Evolutionary conservation across 2,329 filamentous ascomycete species (phyloP), one percentile per base, ranked within the genome.

Genomic region (Trichoderma brevicompactum): DNA sequence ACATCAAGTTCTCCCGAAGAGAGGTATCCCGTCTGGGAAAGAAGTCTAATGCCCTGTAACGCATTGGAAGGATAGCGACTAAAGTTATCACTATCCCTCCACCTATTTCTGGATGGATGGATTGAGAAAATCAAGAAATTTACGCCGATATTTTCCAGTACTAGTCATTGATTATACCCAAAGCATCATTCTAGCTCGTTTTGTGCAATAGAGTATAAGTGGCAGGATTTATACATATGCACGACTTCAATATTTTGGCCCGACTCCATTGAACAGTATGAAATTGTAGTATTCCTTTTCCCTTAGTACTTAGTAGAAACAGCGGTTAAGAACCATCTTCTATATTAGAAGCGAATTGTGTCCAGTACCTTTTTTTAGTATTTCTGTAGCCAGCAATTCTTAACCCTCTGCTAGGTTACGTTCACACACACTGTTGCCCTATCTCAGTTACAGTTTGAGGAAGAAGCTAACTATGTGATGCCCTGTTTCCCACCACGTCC

Each of bases 1-100:
- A 86, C 32, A 79, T 78, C 60, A 74, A 76, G 9, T 85, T 83
- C 67, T 78, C 82, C 49, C 82, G 87, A 46, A 84, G 84, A 68
- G 84, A 86, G 67, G 73, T 85, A 9, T 80, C 82, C 3, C 79
- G 83, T 36, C 71, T 77, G n/a, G 79, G 79, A 8, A 81, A 81
- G 34, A 66, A 62, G 60, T 34, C 46, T 7, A 60, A 41, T 13
- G 41, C 34, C 19, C 49, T 62, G 28, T 66, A 43, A 46, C 34
- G 32, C 32, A 32, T 28, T 48, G 2, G 17, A 7, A 28, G 8
- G n/a, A 3, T 2, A 19, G 32, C 19, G 13, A 5, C 13, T n/a
- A 4, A 41, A 12, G 32, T 7, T 5, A 9, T 10, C 15, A 10
- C 15, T 41, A 38, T 36, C 3, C 19, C n/a, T 46, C 43, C 8